A percentile compares a stretch with the other conserved stretches of the same genome.
Evolutionary conservation across 257 asterid genomes (phyloP).

Genomic region (Ligustrum vulgare): DNA sequence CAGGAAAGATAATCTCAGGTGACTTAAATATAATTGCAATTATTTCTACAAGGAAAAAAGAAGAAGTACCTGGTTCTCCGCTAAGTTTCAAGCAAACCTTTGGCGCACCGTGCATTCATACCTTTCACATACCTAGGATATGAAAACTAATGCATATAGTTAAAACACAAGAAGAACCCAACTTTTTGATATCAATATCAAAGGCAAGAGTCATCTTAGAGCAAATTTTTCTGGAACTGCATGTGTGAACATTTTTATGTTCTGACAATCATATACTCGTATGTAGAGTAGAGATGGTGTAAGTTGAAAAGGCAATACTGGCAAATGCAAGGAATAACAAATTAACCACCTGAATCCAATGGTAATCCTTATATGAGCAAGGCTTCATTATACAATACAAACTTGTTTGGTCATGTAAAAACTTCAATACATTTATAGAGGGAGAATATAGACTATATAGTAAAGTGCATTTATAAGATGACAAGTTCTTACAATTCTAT

Average conservation of each 20-base stretch:
- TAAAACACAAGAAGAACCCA: background rate
- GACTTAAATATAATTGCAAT: background rate
- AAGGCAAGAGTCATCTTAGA: background rate
- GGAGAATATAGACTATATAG: background rate
- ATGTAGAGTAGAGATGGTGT: background rate
- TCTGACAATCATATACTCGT: background rate
- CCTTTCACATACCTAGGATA: background rate
- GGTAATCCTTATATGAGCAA: background rate
- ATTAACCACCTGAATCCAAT: slow-evolving; percentile 2
- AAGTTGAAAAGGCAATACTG: background rate
- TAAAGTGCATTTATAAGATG: background rate
- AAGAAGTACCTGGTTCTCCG: background rate
- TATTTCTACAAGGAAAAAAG: background rate
- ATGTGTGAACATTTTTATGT: background rate
- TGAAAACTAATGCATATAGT: background rate
- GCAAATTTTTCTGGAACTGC: background rate
- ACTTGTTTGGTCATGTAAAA: background rate
- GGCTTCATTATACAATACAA: background rate
- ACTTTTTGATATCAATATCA: background rate
- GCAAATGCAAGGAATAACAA: background rate
- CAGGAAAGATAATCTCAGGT: background rate
- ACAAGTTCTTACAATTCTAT: background rate
- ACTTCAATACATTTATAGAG: background rate
- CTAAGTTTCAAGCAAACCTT: background rate
- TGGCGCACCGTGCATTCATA: background rate